Conservation (phyloP, 768 basidiomycete species). For the Chalciporus chontae region DNA sequence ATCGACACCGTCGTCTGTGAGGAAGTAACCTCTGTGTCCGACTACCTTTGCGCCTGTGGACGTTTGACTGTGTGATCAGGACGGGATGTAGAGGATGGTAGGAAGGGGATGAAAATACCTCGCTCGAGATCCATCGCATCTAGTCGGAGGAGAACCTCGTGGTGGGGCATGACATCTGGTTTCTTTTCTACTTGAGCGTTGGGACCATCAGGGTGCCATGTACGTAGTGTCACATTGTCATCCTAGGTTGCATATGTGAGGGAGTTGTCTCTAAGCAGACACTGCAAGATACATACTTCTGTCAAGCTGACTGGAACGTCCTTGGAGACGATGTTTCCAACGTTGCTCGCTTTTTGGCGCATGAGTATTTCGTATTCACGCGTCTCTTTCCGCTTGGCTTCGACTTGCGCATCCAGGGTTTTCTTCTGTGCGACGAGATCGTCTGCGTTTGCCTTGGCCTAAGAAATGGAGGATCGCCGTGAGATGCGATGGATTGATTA, state of each 20-base stretch:
- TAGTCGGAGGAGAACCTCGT: slow-evolving; percentile 89
- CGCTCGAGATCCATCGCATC: slow-evolving; percentile 98
- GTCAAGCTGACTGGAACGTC: slow-evolving; percentile 81
- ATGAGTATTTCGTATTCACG: slow-evolving; percentile 75
- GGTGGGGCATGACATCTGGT: slow-evolving; percentile 88
- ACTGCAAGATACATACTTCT: slow-evolving; percentile 51
- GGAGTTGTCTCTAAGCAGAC: neutral
- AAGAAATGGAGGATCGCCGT: neutral
- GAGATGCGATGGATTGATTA: neutral
- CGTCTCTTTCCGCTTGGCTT: slow-evolving; percentile 69
- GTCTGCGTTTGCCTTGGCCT: slow-evolving; percentile 92
- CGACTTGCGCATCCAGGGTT: slow-evolving; percentile 77
- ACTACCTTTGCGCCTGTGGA: slow-evolving; percentile 81
- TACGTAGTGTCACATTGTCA: slow-evolving; percentile 78
- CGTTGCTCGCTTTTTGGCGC: slow-evolving; percentile 72
- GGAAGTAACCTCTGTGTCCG: slow-evolving; percentile 96
- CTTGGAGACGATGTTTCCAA: slow-evolving; percentile 93
- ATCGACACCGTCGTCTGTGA: slow-evolving; percentile 93
- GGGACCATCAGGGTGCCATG: slow-evolving; percentile 83
- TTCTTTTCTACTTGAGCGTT: slow-evolving; percentile 68
- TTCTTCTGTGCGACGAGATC: slow-evolving; percentile 84
- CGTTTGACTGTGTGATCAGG: slow-evolving; percentile 8
- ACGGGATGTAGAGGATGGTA: neutral
- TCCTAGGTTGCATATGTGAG: slow-evolving; percentile 49
- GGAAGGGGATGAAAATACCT: slow-evolving; percentile 41